Base-by-base conservation (phyloP, 2,329 filamentous ascomycete genomes). In the Hysterium pulicare region DNA sequence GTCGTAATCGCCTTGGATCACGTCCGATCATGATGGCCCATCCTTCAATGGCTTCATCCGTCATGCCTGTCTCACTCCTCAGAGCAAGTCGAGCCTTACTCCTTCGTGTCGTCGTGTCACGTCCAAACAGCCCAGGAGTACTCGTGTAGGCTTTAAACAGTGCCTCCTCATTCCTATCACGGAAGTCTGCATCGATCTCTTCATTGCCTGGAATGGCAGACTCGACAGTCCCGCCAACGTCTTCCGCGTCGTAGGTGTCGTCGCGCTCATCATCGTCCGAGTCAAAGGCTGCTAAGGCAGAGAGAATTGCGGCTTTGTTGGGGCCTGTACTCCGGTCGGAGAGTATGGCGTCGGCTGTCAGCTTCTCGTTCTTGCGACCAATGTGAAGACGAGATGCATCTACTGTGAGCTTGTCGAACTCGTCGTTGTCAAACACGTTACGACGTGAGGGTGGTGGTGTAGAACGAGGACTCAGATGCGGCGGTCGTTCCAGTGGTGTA, bases 241-340 rank as follows among this genome's bases (percentile, higher is more conserved):
- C 93, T 38, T 83, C 88, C 2, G 84, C 82, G 57, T 98, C 93
- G 61, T 98, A 98, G 0, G 91, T 97, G 64, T 98, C 93, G 64
- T 98, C 93, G 26, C 90, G 81, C 70, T 98, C 93, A 63, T 98
- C 93, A 53, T 97, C 93, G 55, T 97, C 91, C 0, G 84, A 85
- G 68, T 97, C 90, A 53, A 97, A 96, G 1, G 85, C 79, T 13
- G 89, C 88, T 2, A 97, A 79, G 0, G 91, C 91, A 3, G 90
- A 87, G 19, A 95, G 71, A 54, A 96, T 95, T 9, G 89, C 85
- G 0, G 89, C 87, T 69, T 94, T 95, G 55, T 83, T 83, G 2
- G 84, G 80, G 3, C 83, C 81, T 1, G 71, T 71, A 50, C 78
- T 76, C 38, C 78, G 78, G 58, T 89, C 83, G 36, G 77, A 71